Base-by-base conservation (phyloP, 1,284 basidiomycete genomes). In the Sporisorium exsertum region DNA sequence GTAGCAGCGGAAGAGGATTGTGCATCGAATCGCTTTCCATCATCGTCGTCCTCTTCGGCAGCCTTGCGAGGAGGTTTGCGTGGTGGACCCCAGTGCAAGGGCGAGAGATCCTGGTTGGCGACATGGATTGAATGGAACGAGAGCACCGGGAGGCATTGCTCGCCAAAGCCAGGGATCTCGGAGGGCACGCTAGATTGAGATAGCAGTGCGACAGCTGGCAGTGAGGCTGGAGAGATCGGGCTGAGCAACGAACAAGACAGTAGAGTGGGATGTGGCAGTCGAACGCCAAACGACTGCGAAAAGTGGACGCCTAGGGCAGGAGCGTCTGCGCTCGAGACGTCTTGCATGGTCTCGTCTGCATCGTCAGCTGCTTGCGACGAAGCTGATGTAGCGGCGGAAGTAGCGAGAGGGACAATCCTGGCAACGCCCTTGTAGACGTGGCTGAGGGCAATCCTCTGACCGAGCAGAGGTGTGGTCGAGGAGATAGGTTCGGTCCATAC, bases 101-200 rank as follows among this genome's bases (percentile, higher is more conserved):
- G 78, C 2, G 47, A 60, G 15, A 85, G 71, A 27, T 82, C 65
- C 22, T 82, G 77, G 2, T 43, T 61, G 22, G 29, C 29, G 4
- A 49, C 26, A 20, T 83, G 60, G 45, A 84, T 52, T 4, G 65
- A 47, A 49, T 85, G 79, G 65, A 82, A 85, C 0, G 83, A 84
- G 35, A 85, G 79, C 16, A 85, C 81, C 2, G 83, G 83, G 20
- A 79, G 67, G 54, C 80, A 79, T 22, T 78, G 79, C 49, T 65
- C 58, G 33, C 82, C 82, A 15, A 83, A 68, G 12, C 82, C 81
- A 9, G 77, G 73, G 6, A 79, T 70, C 27, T 63, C 37, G 10
- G 79, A 78, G 1, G 77, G 73, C 2, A 68, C 59, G 51, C 80
- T 82, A 13, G 82, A 84, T 2, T 81, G 53, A 10, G 80, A 79